These are phyloP conservation scores for Saccharomyces hybrid DNA, from an alignment of 1,139 yeast genomes.

Conservation along the genomic window DNA sequence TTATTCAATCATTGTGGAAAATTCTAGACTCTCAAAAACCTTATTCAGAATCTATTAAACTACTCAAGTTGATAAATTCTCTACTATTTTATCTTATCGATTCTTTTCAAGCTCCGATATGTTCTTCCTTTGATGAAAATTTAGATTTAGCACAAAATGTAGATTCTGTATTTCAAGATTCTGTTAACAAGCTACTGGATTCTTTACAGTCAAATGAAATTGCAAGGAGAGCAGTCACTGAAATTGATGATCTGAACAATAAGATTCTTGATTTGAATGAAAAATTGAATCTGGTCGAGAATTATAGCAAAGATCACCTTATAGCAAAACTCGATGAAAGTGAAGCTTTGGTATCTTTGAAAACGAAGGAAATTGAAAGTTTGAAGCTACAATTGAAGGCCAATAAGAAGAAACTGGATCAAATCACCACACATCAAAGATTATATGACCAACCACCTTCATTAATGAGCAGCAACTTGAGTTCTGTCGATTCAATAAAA, in stretches of 20 bases:
- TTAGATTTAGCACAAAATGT: not conserved
- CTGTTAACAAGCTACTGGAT: slow-evolving; percentile 65
- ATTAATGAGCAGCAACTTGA: not conserved
- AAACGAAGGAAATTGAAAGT: slow-evolving; percentile 16
- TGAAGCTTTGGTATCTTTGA: slow-evolving; percentile 32
- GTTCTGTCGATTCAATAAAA: not conserved
- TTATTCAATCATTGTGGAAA: slow-evolving; percentile 7
- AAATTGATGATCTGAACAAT: slow-evolving; percentile 51
- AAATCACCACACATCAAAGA: slow-evolving; percentile 40
- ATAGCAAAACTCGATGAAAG: slow-evolving; percentile 40
- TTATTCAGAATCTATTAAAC: slow-evolving; percentile 18
- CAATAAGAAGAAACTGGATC: slow-evolving; percentile 66
- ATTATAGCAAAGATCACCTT: slow-evolving; percentile 46
- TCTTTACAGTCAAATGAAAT: slow-evolving; percentile 77
- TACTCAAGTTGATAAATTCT: slow-evolving; percentile 26
- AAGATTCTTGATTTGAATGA: slow-evolving; percentile 42
- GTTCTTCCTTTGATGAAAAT: not conserved
- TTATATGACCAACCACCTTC: slow-evolving; percentile 2
- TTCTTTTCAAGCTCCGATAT: not conserved
- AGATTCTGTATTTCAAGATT: slow-evolving; percentile 51
- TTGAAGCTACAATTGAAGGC: slow-evolving; percentile 48
- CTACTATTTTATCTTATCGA: not conserved
- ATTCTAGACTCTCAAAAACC: slow-evolving; percentile 13
- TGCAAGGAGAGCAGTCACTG: slow-evolving; percentile 67
- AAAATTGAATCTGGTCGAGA: slow-evolving; percentile 57